These are phyloP conservation scores for Rhodamnia rubescens DNA, from an alignment of 345 rosid genomes.

Conservation along the genomic window DNA sequence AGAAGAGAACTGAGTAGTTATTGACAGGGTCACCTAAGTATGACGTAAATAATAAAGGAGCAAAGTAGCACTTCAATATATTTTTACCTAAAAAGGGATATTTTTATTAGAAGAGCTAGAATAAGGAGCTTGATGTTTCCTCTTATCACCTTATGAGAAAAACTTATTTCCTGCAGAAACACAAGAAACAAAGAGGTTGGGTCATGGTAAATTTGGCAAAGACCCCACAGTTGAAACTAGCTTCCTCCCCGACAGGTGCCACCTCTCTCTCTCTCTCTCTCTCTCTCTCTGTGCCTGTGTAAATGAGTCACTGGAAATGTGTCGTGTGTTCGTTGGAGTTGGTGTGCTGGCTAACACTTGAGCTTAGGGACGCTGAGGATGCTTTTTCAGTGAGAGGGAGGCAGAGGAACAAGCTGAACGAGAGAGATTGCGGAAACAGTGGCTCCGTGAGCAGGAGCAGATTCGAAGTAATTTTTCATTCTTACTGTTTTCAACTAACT, in stretches of 20 bases:
- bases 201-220: constrained; percentile 65
- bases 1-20: not conserved
- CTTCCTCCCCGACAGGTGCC: constrained; percentile 93
- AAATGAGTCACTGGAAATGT: not conserved
- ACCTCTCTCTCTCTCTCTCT: constrained; percentile 2
- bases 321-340: not conserved
- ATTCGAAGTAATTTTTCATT: constrained; percentile 49
- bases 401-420: constrained; percentile 99
- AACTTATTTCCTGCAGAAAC: constrained; percentile 13
- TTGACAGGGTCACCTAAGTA: not conserved
- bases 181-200: constrained; percentile 25
- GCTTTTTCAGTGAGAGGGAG: constrained; percentile 95
- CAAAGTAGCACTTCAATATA: not conserved
- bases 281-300: not conserved
- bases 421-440: constrained; percentile 84
- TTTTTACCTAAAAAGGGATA: not conserved
- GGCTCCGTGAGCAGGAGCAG: constrained; percentile 83
- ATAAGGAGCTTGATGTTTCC: not conserved
- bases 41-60: not conserved
- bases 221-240: constrained; percentile 97
- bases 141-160: not conserved
- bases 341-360: constrained; percentile 28
- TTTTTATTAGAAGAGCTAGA: not conserved
- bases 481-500: not conserved
- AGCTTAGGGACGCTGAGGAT: constrained; percentile 72